phyloP scores from a whole-genome alignment of 495 filamentous ascomycete genomes.

The Lepraria neglecta region DNA sequence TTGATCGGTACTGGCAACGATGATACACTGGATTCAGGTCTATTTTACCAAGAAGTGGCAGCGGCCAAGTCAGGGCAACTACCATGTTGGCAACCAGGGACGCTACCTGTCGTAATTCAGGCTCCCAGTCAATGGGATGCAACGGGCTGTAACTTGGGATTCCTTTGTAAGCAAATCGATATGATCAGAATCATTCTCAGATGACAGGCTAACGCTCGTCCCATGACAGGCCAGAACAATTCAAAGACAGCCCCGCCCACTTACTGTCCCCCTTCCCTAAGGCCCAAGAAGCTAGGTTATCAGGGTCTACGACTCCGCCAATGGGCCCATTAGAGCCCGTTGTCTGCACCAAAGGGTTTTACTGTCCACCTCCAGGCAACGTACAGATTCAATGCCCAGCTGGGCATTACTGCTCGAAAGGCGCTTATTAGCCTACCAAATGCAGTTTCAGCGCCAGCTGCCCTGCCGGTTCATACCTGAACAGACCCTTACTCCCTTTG shows the following conservation, averaged over 20 bases:
- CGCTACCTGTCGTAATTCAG: constrained; percentile 33
- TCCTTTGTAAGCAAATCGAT: constrained; percentile 33
- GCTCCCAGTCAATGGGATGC: constrained; percentile 31
- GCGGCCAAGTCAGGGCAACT: constrained; percentile 22
- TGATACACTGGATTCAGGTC: constrained; percentile 3
- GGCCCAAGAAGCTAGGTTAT: constrained; percentile 36
- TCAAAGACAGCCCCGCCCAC: constrained; percentile 39
- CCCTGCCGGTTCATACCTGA: constrained; percentile 32
- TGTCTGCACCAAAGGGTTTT: constrained; percentile 39
- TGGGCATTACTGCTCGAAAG: constrained; percentile 42
- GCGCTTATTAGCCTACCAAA: constrained; percentile 37
- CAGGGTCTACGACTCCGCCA: constrained; percentile 29
- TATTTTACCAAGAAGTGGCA: constrained; percentile 14
- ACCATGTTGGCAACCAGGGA: constrained; percentile 35
- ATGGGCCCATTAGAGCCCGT: constrained; percentile 40
- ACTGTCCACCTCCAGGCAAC: constrained; percentile 39
- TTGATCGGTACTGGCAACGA: constrained; percentile 6
- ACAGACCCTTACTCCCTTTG: constrained; percentile 39
- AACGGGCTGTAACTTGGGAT: constrained; percentile 36
- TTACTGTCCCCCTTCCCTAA: constrained; percentile 41
- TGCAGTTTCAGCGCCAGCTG: constrained; percentile 40
- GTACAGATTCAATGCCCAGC: constrained; percentile 36
- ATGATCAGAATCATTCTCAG: neutral
- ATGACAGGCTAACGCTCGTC: neutral
- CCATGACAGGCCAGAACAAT: constrained; percentile 40